A percentile compares a stretch with the other conserved stretches of the same genome.
These are phyloP conservation scores for Filobasidium floriforme DNA, from an alignment of 768 basidiomycete genomes.

Conservation along the genomic window DNA sequence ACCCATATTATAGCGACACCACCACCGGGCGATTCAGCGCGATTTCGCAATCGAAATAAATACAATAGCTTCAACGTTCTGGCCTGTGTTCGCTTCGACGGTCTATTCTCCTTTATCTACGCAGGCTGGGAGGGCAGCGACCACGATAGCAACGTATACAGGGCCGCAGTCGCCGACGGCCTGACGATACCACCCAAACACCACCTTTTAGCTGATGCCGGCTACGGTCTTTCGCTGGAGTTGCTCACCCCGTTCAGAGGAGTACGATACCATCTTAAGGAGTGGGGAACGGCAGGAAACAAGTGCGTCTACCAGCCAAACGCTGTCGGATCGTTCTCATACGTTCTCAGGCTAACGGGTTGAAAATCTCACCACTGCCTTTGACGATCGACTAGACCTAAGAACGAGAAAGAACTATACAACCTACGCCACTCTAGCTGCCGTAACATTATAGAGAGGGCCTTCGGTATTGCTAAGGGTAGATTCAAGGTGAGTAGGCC, in stretches of 20 bases:
- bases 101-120: not conserved
- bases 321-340: not conserved
- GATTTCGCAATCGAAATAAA: not conserved
- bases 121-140: slow-evolving; percentile 7
- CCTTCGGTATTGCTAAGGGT: slow-evolving; percentile 30
- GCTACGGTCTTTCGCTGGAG: slow-evolving; percentile 33
- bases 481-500: slow-evolving; percentile 10
- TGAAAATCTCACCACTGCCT: not conserved
- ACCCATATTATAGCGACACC: slow-evolving; percentile 1
- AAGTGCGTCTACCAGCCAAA: not conserved
- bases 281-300: slow-evolving; percentile 29
- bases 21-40: not conserved
- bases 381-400: slow-evolving; percentile 21
- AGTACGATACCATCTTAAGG: slow-evolving; percentile 43
- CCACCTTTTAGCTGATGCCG: slow-evolving; percentile 46
- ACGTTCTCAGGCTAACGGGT: not conserved
- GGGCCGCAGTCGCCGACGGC: not conserved
- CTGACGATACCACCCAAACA: not conserved
- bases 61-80: not conserved
- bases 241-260: slow-evolving; percentile 41
- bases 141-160: not conserved
- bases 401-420: slow-evolving; percentile 34
- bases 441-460: too few species aligned
- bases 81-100: not conserved
- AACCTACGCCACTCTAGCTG: too few species aligned